phyloP scores from a whole-genome alignment of 192 early-diverging fungal genomes.

The Lunasporangiospora selenospora region DNA sequence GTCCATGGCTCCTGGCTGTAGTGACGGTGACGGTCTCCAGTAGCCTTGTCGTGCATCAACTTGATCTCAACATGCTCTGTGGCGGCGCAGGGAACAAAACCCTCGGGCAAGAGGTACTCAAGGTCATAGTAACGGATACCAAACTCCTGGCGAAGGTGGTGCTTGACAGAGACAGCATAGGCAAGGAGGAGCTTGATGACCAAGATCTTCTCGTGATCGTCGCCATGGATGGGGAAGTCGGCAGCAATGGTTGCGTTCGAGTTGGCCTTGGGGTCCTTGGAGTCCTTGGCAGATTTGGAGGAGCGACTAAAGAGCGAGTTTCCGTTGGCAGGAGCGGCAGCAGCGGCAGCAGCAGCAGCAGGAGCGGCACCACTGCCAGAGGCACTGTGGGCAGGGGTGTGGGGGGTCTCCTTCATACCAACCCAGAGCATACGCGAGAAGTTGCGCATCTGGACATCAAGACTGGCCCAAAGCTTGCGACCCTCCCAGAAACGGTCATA shows the following conservation, averaged over 20 bases:
- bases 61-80: slow-evolving; percentile 33
- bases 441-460: slow-evolving; percentile 72
- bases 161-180: slow-evolving; percentile 53
- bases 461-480: slow-evolving; percentile 77
- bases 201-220: slow-evolving; percentile 51
- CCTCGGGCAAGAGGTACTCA: slow-evolving; percentile 54
- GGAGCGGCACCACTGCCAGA: not conserved
- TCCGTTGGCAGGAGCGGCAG: slow-evolving; percentile 1
- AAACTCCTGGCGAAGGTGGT: slow-evolving; percentile 61
- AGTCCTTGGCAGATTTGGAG: not conserved
- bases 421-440: slow-evolving; percentile 72
- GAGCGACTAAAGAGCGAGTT: not conserved
- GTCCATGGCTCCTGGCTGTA: slow-evolving; percentile 39
- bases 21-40: slow-evolving; percentile 32
- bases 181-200: slow-evolving; percentile 55
- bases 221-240: not conserved
- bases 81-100: slow-evolving; percentile 32
- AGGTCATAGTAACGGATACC: slow-evolving; percentile 60
- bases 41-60: slow-evolving; percentile 17
- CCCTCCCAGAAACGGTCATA: slow-evolving; percentile 87
- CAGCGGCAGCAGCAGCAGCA: not conserved
- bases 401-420: slow-evolving; percentile 45
- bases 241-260: slow-evolving; percentile 3
- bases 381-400: not conserved
- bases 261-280: slow-evolving; percentile 1